phyloP scores from a whole-genome alignment of 441 rosid species.

The Omphalea diandra region DNA sequence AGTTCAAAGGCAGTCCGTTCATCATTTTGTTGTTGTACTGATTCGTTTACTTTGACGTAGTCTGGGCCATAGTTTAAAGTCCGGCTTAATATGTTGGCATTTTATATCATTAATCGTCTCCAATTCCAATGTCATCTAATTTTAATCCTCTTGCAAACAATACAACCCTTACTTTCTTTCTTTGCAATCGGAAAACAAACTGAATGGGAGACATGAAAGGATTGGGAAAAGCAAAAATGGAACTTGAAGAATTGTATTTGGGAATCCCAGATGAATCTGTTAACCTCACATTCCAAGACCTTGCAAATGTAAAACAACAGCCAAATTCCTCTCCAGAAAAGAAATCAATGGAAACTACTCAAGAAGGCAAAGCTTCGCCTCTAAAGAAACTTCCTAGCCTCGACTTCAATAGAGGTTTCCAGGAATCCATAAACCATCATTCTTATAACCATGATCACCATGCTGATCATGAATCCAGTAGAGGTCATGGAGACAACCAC shows the following conservation, averaged over 20 bases:
- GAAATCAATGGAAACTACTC: slow-evolving; percentile 24
- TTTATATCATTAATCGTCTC: no score
- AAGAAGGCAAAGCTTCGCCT: slow-evolving; percentile 22
- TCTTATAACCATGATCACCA: slow-evolving; percentile 10
- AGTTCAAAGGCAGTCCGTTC: no score
- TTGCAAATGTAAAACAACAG: slow-evolving; percentile 37
- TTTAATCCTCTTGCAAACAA: no score
- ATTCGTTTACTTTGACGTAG: no score
- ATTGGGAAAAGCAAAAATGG: slow-evolving; percentile 45
- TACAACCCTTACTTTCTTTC: no score
- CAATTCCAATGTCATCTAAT: no score
- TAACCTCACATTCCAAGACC: slow-evolving; percentile 63
- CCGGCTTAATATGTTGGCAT: no score
- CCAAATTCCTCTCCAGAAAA: slow-evolving; percentile 5
- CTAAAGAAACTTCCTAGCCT: slow-evolving; percentile 49
- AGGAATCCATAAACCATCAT: slow-evolving; percentile 21
- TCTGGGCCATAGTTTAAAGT: no score
- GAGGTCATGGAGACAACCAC: not conserved
- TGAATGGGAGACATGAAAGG: slow-evolving; percentile 43
- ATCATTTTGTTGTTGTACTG: no score
- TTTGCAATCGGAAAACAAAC: no score
- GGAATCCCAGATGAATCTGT: slow-evolving; percentile 79
- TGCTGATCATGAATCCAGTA: no score
- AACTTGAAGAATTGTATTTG: slow-evolving; percentile 59
- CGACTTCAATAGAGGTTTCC: slow-evolving; percentile 42